These are phyloP conservation scores for Paramecium bursaria DNA, from an alignment of 73 alveolate genomes.

Conservation along the genomic window DNA sequence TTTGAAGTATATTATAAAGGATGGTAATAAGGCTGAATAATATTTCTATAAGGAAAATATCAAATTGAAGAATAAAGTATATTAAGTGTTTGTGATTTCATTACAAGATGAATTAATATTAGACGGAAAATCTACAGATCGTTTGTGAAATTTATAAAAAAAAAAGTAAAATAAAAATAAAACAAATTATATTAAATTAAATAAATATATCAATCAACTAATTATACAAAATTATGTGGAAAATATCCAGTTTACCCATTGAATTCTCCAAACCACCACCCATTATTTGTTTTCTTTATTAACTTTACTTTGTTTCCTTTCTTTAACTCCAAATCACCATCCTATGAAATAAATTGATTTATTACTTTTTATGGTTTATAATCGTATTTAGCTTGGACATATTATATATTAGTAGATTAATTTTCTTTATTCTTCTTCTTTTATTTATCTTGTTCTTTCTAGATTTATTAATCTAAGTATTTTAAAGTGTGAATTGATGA, in stretches of 20 bases:
- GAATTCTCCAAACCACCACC: constrained; percentile 51
- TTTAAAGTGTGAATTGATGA: constrained; percentile 50
- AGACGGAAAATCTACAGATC: constrained; percentile 14
- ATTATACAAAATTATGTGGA: constrained; percentile 32
- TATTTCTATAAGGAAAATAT: not conserved
- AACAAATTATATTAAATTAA: too few species aligned
- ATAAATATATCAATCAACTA: not conserved
- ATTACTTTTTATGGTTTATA: constrained; percentile 44
- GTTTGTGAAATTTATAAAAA: not conserved
- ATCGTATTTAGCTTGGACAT: constrained; percentile 35
- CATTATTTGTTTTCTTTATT: constrained; percentile 25
- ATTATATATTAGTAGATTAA: not conserved
- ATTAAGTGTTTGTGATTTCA: constrained; percentile 22
- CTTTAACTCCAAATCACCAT: constrained; percentile 29
- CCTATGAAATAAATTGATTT: not conserved
- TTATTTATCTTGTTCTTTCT: constrained; percentile 44
- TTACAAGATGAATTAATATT: constrained; percentile 11
- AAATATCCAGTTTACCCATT: constrained; percentile 3
- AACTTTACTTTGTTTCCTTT: constrained; percentile 47
- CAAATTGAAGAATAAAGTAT: constrained; percentile 17
- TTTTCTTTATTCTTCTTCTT: constrained; percentile 42
- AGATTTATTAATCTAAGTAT: constrained; percentile 42
- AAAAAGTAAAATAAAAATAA: not conserved
- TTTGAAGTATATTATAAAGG: constrained; percentile 13
- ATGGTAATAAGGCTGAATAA: not conserved